Evolutionary conservation across 2,329 filamentous ascomycete genomes (phyloP).

Genomic region (Fusarium praegraminearum): DNA sequence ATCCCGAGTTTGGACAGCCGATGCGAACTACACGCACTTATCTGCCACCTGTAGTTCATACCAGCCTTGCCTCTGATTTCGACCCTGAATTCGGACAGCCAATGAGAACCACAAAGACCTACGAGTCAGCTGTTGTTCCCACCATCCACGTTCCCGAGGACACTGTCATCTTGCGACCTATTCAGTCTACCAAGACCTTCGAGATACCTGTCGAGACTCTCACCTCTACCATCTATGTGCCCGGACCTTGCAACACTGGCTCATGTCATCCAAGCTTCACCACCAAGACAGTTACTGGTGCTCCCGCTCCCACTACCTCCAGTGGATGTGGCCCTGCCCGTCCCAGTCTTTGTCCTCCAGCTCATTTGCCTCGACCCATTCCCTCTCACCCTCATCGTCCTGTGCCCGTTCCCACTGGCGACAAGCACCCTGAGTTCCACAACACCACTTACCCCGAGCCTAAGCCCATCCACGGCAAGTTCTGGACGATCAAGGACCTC

Average conservation of each 20-base stretch:
- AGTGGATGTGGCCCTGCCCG: slow-evolving; percentile 28
- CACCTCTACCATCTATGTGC: background rate
- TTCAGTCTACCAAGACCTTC: background rate
- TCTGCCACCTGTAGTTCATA: no score
- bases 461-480: slow-evolving; percentile 16
- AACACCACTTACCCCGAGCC: slow-evolving; percentile 17
- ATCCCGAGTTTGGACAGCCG: no score
- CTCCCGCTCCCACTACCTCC: slow-evolving; percentile 1
- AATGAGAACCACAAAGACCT: no score
- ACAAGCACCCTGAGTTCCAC: background rate
- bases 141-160: no score
- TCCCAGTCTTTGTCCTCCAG: slow-evolving; percentile 17
- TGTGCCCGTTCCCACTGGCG: background rate
- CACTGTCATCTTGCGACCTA: no score
- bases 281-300: background rate
- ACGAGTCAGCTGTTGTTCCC: no score
- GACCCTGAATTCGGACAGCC: no score
- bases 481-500: slow-evolving; percentile 29
- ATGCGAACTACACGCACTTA: no score
- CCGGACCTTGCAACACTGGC: background rate
- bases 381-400: background rate
- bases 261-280: background rate
- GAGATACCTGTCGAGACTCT: background rate
- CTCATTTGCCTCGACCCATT: slow-evolving; percentile 8
- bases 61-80: no score